phyloP scores from a whole-genome alignment of 1,284 basidiomycete species.

The Rhodotorula sp. region DNA sequence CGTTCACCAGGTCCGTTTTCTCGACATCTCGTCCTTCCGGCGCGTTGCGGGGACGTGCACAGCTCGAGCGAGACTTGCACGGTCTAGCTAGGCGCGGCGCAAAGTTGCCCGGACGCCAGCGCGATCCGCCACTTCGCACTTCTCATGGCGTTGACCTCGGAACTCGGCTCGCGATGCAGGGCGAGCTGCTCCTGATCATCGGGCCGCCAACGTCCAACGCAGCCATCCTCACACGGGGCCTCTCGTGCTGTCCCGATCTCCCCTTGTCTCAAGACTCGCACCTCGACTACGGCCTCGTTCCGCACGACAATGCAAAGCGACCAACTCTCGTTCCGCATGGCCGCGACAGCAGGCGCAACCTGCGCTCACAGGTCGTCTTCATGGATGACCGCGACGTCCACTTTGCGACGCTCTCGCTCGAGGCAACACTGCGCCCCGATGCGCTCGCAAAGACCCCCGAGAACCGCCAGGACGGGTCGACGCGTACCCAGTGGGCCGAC shows the following conservation, averaged over 20 bases:
- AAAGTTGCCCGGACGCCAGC: too few relatives aligned
- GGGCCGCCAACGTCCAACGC: slow-evolving; percentile 53
- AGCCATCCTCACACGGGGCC: slow-evolving; percentile 50
- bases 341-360: slow-evolving; percentile 44
- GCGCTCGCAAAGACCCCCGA: slow-evolving; percentile 52
- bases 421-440: slow-evolving; percentile 59
- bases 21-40: background rate
- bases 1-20: slow-evolving; percentile 36
- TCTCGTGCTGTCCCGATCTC: slow-evolving; percentile 44
- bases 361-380: slow-evolving; percentile 68
- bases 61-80: too few relatives aligned
- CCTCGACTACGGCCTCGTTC: slow-evolving; percentile 43
- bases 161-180: slow-evolving; percentile 43
- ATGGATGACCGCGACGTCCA: slow-evolving; percentile 58
- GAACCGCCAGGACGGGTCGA: slow-evolving; percentile 52
- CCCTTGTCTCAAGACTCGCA: slow-evolving; percentile 34
- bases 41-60: too few relatives aligned
- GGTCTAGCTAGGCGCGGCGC: too few relatives aligned
- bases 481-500: slow-evolving; percentile 56
- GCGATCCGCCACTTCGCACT: too few relatives aligned
- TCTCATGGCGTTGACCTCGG: background rate
- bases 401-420: slow-evolving; percentile 63
- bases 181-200: slow-evolving; percentile 60
- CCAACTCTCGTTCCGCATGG: slow-evolving; percentile 47
- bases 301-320: slow-evolving; percentile 21